Percentiles rank a stretch among this genome's conserved stretches.
Conservation (phyloP, 371 early-diverging fungal genomes). For the Mucor indicus region DNA sequence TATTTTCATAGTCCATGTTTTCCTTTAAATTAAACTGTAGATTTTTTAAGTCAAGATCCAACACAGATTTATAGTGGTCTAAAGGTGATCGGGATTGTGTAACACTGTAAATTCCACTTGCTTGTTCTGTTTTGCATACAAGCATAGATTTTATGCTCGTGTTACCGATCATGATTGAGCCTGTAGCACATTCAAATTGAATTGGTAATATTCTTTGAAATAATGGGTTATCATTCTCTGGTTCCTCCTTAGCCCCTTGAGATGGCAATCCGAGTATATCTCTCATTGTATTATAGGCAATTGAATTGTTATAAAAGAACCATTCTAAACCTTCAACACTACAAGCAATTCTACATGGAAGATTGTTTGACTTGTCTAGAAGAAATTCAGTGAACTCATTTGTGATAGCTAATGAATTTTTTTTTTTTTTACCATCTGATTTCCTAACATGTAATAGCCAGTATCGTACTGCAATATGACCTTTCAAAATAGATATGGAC, state of each 20-base stretch:
- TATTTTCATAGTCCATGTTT: slow-evolving; percentile 64
- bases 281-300: slow-evolving; percentile 68
- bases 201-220: slow-evolving; percentile 66
- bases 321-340: slow-evolving; percentile 79
- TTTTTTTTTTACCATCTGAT: slow-evolving; percentile 22
- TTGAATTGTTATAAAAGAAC: slow-evolving; percentile 80
- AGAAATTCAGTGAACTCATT: too few relatives aligned
- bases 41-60: slow-evolving; percentile 52
- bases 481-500: slow-evolving; percentile 72
- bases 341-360: slow-evolving; percentile 65
- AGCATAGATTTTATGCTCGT: slow-evolving; percentile 66
- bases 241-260: not conserved
- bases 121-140: slow-evolving; percentile 58
- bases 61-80: slow-evolving; percentile 60
- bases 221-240: slow-evolving; percentile 27
- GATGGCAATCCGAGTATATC: slow-evolving; percentile 46
- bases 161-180: slow-evolving; percentile 76
- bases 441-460: slow-evolving; percentile 70
- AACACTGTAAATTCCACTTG: slow-evolving; percentile 62
- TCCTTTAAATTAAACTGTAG: slow-evolving; percentile 57
- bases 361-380: slow-evolving; percentile 21
- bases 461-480: slow-evolving; percentile 75
- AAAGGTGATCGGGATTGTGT: slow-evolving; percentile 53
- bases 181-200: slow-evolving; percentile 69
- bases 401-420: not conserved